A percentile compares a stretch with the other conserved stretches of the same genome.
Evolutionary conservation across 768 basidiomycete species (phyloP).

Genomic region (Plicaturopsis crispa): DNA sequence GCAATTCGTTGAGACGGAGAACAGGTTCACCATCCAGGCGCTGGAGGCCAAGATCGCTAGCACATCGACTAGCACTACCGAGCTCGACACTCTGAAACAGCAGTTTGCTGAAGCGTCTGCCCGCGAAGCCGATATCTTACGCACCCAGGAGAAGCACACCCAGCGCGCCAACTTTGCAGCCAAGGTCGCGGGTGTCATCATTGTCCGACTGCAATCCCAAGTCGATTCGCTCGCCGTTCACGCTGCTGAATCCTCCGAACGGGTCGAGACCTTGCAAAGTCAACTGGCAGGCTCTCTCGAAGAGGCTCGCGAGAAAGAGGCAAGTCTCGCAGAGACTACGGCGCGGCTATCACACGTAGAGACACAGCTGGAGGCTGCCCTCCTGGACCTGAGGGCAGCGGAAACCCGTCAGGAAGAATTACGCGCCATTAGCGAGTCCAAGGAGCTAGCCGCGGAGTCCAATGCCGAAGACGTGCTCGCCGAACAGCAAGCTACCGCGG

Average conservation of each 20-base stretch:
- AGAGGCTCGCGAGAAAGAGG: slow-evolving; percentile 27
- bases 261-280: slow-evolving; percentile 17
- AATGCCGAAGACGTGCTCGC: slow-evolving; percentile 6
- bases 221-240: slow-evolving; percentile 15
- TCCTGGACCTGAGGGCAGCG: slow-evolving; percentile 23
- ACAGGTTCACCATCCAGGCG: slow-evolving; percentile 53
- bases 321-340: slow-evolving; percentile 26
- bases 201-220: slow-evolving; percentile 28
- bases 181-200: slow-evolving; percentile 28
- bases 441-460: slow-evolving; percentile 11
- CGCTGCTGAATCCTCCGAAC: slow-evolving; percentile 7
- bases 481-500: slow-evolving; percentile 14
- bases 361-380: slow-evolving; percentile 20
- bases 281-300: slow-evolving; percentile 24
- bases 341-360: slow-evolving; percentile 14
- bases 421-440: slow-evolving; percentile 11
- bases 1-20: slow-evolving; percentile 63
- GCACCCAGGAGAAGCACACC: slow-evolving; percentile 20
- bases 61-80: slow-evolving; percentile 6
- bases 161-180: slow-evolving; percentile 25
- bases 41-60: slow-evolving; percentile 41
- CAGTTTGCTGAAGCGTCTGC: slow-evolving; percentile 16
- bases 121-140: slow-evolving; percentile 8
- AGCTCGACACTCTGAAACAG: slow-evolving; percentile 16
- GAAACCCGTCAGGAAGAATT: slow-evolving; percentile 27